Base-by-base conservation (phyloP, 2,329 filamentous ascomycete species). In the Dryadomyces quercivorus region DNA sequence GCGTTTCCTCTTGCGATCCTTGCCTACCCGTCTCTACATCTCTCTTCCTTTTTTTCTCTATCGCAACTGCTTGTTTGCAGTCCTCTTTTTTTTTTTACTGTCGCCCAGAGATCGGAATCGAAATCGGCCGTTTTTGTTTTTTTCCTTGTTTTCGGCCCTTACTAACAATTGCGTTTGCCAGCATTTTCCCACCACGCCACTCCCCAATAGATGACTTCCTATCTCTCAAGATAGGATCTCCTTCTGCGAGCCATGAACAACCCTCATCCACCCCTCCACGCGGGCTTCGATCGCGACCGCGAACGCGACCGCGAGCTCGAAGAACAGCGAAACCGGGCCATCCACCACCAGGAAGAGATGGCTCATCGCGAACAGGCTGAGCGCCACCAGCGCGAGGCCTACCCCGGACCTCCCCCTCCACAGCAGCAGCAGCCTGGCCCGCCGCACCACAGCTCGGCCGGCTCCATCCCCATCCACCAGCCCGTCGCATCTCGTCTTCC, bases 381-480 rank as follows among this genome's bases (percentile, higher is more conserved):
- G 60, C 73, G 78, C 61, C 75, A 78, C 60, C 73, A 79, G 56
- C 75, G 80, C 65, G 82, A 85, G 46, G 78, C 81, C 52, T 84
- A 82, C 63, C 53, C 53, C 4, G 34, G 51, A 16, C 50, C 50
- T 15, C 50, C 49, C 18, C 43, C 55, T 13, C 53, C 55, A 12
- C 58, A 50, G 20, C 56, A 58, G 54, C 58, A 56, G 43, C 85
- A 84, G 61, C 78, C 80, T 20, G 65, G 68, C 51, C 80, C 86
- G 57, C 82, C 85, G 26, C 89, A 93, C 65, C 91, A 96, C 68
- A 93, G 86, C 70, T 91, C 88, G 65, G 84, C 88, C 43, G 88
- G 86, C 55, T 89, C 91, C 2, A 88, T 95, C 54, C 89, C 91
- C 54, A 85, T 97, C 62, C 92, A 97, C 69, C 92, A 97, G 68